Evolutionary conservation across 805 yeast genomes (phyloP), one percentile per base, ranked within the genome.

Genomic region (Saturnispora kantuleensis): DNA sequence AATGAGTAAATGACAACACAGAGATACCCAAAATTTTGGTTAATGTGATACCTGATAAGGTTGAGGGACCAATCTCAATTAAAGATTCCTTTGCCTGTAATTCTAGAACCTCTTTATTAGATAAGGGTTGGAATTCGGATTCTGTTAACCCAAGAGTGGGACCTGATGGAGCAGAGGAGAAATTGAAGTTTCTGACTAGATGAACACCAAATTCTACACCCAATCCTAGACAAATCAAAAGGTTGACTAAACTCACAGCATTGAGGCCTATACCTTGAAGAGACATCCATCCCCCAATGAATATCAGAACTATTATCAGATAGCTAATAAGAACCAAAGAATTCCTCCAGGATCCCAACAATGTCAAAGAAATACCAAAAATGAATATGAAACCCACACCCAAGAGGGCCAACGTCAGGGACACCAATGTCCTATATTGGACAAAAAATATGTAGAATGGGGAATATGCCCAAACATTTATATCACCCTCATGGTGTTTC

Each of bases 181-280:
- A 60, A 26, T 83, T 73, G 60, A 79, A 90, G 1, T 93, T 87
- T 46, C 93, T 69, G 1, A 87, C 83, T 44, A 93, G 73, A 61
- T 90, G 97, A 31, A 84, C 76, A 47, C 96, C 87, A 58, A 90
- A 93, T 62, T 93, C 98, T 31, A 93, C 96, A 2, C 93, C 89
- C 32, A 90, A 66, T 0, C 98, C 98, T 3, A 83, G 79, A 59
- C 97, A 90, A n/a, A 90, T 90, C 31, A 93, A 73, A 45, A 90
- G 70, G 54, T 90, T 90, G 15, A 93, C 97, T 49, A 93, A 67
- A 48, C 90, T 78, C 3, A 90, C 86, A 0, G 96, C 97, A 58
- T 90, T 90, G 39, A 90, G 69, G 1, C 90, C 74, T 21, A 90
- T 80, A 0, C 71, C 73, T 77, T 87, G 79, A 5, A 82, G 12